Conservation (phyloP, 441 rosid species). For the Flueggea neowawraea region DNA sequence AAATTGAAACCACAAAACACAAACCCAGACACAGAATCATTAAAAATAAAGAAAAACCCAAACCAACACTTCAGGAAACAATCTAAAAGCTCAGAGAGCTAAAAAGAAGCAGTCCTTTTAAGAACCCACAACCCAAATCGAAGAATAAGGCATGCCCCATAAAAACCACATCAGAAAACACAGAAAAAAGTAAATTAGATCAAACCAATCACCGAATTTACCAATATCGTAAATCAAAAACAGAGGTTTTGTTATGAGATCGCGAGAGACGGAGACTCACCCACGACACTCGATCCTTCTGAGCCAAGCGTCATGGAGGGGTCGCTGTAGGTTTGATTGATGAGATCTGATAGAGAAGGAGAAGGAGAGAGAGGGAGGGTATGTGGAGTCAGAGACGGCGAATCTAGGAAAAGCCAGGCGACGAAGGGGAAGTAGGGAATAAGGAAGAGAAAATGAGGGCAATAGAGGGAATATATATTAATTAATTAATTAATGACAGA, state of each 20-base stretch:
- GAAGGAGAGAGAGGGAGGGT: slow-evolving; percentile 9
- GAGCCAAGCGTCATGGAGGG: slow-evolving; percentile 91
- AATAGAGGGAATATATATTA: neutral
- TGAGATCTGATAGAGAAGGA: slow-evolving; percentile 9
- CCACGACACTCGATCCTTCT: slow-evolving; percentile 98
- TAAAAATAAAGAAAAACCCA: too few relatives aligned
- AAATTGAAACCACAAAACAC: too few relatives aligned
- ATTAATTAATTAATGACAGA: too few relatives aligned
- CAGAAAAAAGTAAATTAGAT: slow-evolving; percentile 7
- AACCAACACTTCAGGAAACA: too few relatives aligned
- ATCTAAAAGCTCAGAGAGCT: too few relatives aligned
- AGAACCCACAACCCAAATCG: slow-evolving; percentile 9
- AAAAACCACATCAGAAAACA: slow-evolving; percentile 8
- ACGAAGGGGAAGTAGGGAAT: slow-evolving; percentile 16
- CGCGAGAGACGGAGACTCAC: slow-evolving; percentile 31
- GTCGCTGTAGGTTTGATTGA: slow-evolving; percentile 11
- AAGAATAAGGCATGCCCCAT: slow-evolving; percentile 5
- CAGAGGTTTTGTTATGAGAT: neutral
- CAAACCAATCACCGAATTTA: slow-evolving; percentile 7
- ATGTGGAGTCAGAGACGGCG: slow-evolving; percentile 8
- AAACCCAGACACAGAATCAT: too few relatives aligned
- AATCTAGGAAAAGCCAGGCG: slow-evolving; percentile 9
- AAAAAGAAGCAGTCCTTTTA: neutral
- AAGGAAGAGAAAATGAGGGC: slow-evolving; percentile 11
- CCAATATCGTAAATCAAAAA: slow-evolving; percentile 1